Conservation (phyloP, 2,329 filamentous ascomycete genomes). For the Nigrospora sphaerica region DNA sequence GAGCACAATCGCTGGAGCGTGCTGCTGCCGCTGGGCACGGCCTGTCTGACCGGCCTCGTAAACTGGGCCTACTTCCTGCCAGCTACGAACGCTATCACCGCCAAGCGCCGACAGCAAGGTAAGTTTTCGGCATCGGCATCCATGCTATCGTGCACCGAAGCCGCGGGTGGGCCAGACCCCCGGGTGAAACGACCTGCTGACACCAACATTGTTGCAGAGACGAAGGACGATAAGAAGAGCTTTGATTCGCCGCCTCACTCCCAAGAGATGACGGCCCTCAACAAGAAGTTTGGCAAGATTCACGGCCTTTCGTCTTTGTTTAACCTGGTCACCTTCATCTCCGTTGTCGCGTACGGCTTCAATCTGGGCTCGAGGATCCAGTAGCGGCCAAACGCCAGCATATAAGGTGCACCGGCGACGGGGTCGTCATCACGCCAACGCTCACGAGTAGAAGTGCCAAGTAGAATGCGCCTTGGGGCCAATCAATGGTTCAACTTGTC, state of each 20-base stretch:
- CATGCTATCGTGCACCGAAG: too few relatives aligned
- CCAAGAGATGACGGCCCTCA: slow-evolving; percentile 73
- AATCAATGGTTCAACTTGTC: not conserved
- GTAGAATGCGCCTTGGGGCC: not conserved
- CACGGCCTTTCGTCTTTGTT: slow-evolving; percentile 77
- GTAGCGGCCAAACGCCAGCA: slow-evolving; percentile 15
- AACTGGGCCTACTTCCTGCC: slow-evolving; percentile 72
- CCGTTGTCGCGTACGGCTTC: slow-evolving; percentile 71
- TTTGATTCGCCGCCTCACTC: slow-evolving; percentile 75
- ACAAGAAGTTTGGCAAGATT: slow-evolving; percentile 69
- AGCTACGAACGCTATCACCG: slow-evolving; percentile 67
- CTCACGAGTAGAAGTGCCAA: too few relatives aligned
- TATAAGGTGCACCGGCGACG: too few relatives aligned
- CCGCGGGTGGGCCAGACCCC: too few relatives aligned
- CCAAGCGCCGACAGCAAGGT: slow-evolving; percentile 73
- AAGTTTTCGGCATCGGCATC: slow-evolving; percentile 18
- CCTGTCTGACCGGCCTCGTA: slow-evolving; percentile 61
- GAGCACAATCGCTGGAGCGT: slow-evolving; percentile 56
- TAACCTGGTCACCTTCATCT: slow-evolving; percentile 65
- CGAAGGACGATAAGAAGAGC: slow-evolving; percentile 81
- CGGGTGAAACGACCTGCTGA: not conserved
- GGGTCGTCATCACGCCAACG: too few relatives aligned
- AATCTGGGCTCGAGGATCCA: slow-evolving; percentile 59
- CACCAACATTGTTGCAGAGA: slow-evolving; percentile 45
- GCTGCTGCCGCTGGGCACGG: slow-evolving; percentile 60